Conservation (phyloP, 2,329 filamentous ascomycete species). For the Paraconiothyrium brasiliense region DNA sequence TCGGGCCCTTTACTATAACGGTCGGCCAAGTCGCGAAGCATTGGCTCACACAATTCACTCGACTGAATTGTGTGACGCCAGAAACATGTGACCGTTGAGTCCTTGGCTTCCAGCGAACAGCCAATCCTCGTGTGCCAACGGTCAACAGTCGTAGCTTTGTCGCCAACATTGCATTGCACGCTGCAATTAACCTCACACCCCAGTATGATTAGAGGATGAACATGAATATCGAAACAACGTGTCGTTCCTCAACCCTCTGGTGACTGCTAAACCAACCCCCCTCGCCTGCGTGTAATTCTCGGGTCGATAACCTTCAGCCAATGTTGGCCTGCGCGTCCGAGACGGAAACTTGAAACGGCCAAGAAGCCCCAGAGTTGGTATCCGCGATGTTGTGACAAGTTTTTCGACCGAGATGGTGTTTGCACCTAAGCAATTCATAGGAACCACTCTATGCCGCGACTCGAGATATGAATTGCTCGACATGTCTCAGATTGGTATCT, state of each 20-base stretch:
- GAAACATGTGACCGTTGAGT: conserved; percentile 1
- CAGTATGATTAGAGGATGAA: neutral
- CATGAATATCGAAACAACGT: conserved; percentile 1
- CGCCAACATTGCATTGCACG: neutral
- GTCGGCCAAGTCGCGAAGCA: neutral
- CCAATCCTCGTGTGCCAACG: conserved; percentile 3
- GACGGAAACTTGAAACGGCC: conserved; percentile 4
- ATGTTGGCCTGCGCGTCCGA: neutral
- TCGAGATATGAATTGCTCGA: neutral
- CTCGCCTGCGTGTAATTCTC: neutral
- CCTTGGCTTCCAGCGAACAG: neutral
- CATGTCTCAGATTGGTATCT: too few species aligned
- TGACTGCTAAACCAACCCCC: neutral
- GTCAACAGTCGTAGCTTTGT: neutral
- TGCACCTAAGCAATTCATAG: neutral
- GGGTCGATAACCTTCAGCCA: neutral
- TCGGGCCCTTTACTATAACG: neutral
- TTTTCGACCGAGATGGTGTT: neutral
- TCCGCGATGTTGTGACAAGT: neutral
- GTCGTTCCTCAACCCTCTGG: neutral
- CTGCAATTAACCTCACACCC: neutral
- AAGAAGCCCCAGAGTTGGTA: neutral
- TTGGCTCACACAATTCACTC: neutral
- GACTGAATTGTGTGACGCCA: neutral
- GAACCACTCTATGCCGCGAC: neutral